A percentile compares a stretch with the other conserved stretches of the same genome.
These are phyloP conservation scores for Fonsecaea nubica DNA, from an alignment of 2,329 filamentous ascomycete species.

Conservation along the genomic window DNA sequence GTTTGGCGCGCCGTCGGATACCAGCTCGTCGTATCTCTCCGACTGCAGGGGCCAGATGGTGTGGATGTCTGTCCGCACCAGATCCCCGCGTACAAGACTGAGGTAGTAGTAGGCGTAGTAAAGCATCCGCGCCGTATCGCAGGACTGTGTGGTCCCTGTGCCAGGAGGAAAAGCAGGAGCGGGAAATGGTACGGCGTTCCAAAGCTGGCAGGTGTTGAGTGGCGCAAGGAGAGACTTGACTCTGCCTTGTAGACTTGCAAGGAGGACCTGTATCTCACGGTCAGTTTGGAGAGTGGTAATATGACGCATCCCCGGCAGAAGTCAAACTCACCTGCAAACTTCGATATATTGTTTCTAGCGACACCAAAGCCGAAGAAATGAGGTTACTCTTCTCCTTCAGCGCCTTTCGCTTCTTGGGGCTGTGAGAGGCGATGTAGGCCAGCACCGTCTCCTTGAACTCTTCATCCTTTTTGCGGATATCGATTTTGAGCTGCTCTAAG, in stretches of 20 bases:
- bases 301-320: background rate
- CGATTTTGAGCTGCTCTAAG: background rate
- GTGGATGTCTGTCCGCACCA: background rate
- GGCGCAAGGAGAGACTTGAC: background rate
- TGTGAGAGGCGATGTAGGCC: background rate
- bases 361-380: background rate
- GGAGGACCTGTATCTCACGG: background rate
- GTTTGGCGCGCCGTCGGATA: background rate
- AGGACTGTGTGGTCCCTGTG: background rate
- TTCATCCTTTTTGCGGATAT: background rate
- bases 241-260: background rate
- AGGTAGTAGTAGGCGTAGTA: background rate
- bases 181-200: background rate
- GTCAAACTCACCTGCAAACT: background rate
- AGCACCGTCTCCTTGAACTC: background rate
- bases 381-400: background rate
- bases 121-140: background rate
- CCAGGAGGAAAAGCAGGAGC: background rate
- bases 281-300: background rate
- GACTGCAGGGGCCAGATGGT: background rate
- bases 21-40: background rate
- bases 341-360: background rate
- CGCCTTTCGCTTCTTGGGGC: background rate
- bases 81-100: background rate
- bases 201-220: background rate